phyloP scores from a whole-genome alignment of 2,329 filamentous ascomycete genomes.

The Colletotrichum caudatum region DNA sequence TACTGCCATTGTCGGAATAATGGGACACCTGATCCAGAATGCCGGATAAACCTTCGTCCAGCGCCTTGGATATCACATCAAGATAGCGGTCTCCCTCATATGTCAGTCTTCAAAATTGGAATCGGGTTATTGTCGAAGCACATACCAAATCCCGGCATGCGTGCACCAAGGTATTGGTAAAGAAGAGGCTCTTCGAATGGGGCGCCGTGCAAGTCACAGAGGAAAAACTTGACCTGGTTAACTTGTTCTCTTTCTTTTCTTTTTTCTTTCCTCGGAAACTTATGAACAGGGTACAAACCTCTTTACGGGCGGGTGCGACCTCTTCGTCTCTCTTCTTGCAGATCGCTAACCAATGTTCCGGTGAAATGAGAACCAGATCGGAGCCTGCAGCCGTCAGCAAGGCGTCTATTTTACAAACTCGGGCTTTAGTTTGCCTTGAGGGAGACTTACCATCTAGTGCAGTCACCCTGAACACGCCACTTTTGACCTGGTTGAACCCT shows the following conservation, averaged over 20 bases:
- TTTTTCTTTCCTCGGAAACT: not conserved
- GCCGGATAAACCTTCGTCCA: constrained; percentile 27
- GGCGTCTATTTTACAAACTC: not conserved
- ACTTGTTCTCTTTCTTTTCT: not conserved
- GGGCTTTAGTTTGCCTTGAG: no score
- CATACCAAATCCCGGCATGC: constrained; percentile 35
- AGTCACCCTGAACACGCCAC: constrained; percentile 31
- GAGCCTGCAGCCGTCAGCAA: constrained; percentile 11
- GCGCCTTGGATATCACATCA: constrained; percentile 27
- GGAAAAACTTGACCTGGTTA: constrained; percentile 28
- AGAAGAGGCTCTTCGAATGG: constrained; percentile 34
- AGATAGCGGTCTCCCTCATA: constrained; percentile 16
- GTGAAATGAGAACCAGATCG: constrained; percentile 29
- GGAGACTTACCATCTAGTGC: constrained; percentile 23
- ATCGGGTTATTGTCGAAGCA: not conserved
- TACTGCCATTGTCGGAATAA: constrained; percentile 1
- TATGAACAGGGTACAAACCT: not conserved
- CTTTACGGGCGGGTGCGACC: constrained; percentile 28
- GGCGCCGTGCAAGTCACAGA: constrained; percentile 29
- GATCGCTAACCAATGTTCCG: constrained; percentile 28
- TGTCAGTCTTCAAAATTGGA: not conserved
- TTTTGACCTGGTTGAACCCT: constrained; percentile 21
- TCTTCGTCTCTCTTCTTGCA: constrained; percentile 39
- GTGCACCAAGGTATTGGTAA: constrained; percentile 26
- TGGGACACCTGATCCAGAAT: not conserved